Evolutionary conservation across 129 eudicot species (phyloP).

Genomic region (Daucus carota): DH1_v3.0 NC_030382.2:52307501-52308000

Average conservation of each 20-base stretch:
- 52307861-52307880: no score
- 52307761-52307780: not conserved
- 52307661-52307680: not conserved
- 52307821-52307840: no score
- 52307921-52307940: no score
- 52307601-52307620: constrained; percentile 88
- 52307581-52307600: constrained; percentile 78
- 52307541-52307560: constrained; percentile 58
- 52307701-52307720: not conserved
- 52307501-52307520: not conserved
- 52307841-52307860: no score
- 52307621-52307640: constrained; percentile 85
- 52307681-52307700: not conserved
- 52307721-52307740: not conserved
- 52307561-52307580: constrained; percentile 84
- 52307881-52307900: no score
- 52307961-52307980: no score
- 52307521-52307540: constrained; percentile 14
- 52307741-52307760: not conserved
- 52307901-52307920: no score
- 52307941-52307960: no score
- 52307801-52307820: no score
- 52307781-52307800: not conserved
- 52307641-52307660: constrained; percentile 51
- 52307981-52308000: no score